phyloP scores from a whole-genome alignment of 495 filamentous ascomycete genomes.

The Penicillium arizonense region DNA sequence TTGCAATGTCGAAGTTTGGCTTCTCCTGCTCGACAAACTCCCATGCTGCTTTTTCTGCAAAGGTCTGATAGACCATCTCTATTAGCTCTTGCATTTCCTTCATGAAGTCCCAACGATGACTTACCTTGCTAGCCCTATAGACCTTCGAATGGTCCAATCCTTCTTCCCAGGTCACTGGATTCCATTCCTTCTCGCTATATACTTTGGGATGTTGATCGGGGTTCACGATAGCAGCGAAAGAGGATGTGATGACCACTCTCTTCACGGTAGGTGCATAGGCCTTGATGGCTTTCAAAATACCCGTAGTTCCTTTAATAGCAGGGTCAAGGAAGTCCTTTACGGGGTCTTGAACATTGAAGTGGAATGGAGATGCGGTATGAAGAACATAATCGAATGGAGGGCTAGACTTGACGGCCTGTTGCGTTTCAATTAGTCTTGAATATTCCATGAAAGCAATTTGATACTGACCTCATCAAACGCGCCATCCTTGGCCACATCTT shows the following conservation, averaged over 20 bases:
- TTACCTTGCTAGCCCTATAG: slow-evolving; percentile 68
- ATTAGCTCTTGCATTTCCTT: slow-evolving; percentile 1
- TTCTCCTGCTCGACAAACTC: slow-evolving; percentile 77
- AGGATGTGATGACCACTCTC: slow-evolving; percentile 80
- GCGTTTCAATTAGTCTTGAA: neutral
- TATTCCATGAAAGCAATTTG: neutral
- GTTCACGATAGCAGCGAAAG: slow-evolving; percentile 75
- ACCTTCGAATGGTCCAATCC: slow-evolving; percentile 55
- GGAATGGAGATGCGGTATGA: slow-evolving; percentile 87
- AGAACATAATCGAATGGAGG: slow-evolving; percentile 82
- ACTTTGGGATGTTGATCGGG: slow-evolving; percentile 44
- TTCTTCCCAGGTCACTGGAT: slow-evolving; percentile 73
- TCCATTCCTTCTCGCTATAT: slow-evolving; percentile 79
- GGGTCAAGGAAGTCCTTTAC: slow-evolving; percentile 82
- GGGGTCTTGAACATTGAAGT: slow-evolving; percentile 67
- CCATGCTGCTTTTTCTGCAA: slow-evolving; percentile 74
- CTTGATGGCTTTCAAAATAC: slow-evolving; percentile 73
- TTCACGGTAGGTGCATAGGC: slow-evolving; percentile 74
- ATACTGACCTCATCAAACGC: slow-evolving; percentile 70
- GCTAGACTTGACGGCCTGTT: slow-evolving; percentile 58
- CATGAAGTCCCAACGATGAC: neutral
- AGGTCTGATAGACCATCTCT: slow-evolving; percentile 28
- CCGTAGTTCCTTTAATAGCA: slow-evolving; percentile 80
- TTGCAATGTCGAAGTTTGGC: slow-evolving; percentile 72
- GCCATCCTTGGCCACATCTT: slow-evolving; percentile 72